Evolutionary conservation across 805 yeast species (phyloP), one percentile per base, ranked within the genome.

Genomic region (Kazachstania bromeliacearum): DNA sequence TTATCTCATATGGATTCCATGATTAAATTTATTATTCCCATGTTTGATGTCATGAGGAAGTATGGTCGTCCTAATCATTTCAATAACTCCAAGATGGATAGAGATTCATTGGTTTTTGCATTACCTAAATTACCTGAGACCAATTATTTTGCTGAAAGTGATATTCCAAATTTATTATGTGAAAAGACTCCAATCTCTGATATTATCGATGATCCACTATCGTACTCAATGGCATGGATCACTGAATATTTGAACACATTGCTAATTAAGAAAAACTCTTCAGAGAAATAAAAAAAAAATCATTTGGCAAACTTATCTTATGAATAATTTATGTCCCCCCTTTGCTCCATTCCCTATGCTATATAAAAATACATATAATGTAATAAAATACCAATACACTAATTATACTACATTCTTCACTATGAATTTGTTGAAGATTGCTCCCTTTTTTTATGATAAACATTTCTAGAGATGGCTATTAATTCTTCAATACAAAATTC

Each of bases 61-160:
- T 82, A 81, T 52, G 92, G 92, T n/a, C 66, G 89, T 41, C 89
- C 92, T 4, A 59, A 62, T 19, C 74, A 65, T 40, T 71, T 81
- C 50, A 62, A 63, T 34, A 69, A 78, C 21, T 68, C 70, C 37
- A 75, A 76, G 53, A 51, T 52, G 2, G 72, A 77, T 44, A 57
- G 60, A 9, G 54, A 65, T 2, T 76, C 84, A 1, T 53, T 81
- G 48, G 63, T 79, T 38, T 82, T 79, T 60, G 88, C 80, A 0
- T 64, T 81, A 40, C 92, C 92, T 3, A 72, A 71, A 30, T 66
- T 81, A 46, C 92, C 92, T n/a, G 71, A 66, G 36, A 73, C 73
- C 18, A 70, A 73, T 45, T 76, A 75, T 43, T 20, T 38, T 12
- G 19, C 29, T 20, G 27, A 28, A 13, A n/a, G 27, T 12, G 38